Base-by-base conservation (phyloP, 2,329 filamentous ascomycete species). In the Aspergillus tamarii region DNA sequence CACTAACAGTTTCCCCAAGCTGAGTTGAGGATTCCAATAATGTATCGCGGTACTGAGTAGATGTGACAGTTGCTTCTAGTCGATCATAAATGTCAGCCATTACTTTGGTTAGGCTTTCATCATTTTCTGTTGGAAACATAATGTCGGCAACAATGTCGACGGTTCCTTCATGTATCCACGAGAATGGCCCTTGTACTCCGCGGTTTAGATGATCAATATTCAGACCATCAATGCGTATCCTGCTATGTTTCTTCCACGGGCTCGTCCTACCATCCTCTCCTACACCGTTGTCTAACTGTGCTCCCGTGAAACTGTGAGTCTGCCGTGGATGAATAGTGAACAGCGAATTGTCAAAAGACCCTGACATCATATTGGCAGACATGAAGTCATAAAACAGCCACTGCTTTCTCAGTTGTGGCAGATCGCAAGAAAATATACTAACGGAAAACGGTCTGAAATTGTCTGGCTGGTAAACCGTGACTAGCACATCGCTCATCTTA, bases 381-480 rank as follows among this genome's bases (percentile, higher is more conserved):
- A 99, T 81, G 70, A 99, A 96, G 77, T 99, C 95, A 81, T 99
- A 99, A 77, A 98, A 97, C 0, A 99, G 84, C 91, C 93, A 99
- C 73, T 96, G 94, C 74, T 97, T 98, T 59, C 95, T 88, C 54
- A 99, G 82, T 72, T 95, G 91, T 1, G 95, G 94, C 45, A 99
- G 85, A 73, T 98, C 94, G 77, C 94, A 97, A 8, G 93, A 95
- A 81, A 92, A 99, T 66, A 99, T 96, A 81, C 94, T 97, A 69
- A 97, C 89, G 0, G 93, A 90, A 77, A 96, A 99, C 0, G 95
- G 95, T n/a, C 95, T 88, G 82, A 99, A 98, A 57, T 89, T 89
- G 61, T 88, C 86, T 0, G 95, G 94, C 74, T 99, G 94, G 75
- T 97, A 92, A 55, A 99, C 85, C 0, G 94, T 97, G 34, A 99